Percentiles rank a stretch among this genome's conserved stretches.
phyloP scores from a whole-genome alignment of 345 rosid genomes.

The Stellera chamaejasme region DNA sequence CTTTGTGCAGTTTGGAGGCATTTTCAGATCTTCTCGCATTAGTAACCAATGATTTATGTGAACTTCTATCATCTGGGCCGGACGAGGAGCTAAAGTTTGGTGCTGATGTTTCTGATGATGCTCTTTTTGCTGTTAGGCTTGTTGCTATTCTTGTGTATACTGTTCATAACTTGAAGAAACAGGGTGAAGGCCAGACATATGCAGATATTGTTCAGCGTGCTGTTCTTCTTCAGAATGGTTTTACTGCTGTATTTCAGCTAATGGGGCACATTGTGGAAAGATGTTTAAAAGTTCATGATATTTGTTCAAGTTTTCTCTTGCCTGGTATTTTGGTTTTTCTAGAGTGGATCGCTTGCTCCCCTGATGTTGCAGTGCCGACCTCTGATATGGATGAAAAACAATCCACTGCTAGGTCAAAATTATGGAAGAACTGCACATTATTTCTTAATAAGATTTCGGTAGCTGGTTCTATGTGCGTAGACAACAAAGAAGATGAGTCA shows the following conservation, averaged over 20 bases:
- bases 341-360: constrained; percentile 92
- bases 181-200: constrained; percentile 74
- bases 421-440: constrained; percentile 63
- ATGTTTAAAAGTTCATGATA: constrained; percentile 58
- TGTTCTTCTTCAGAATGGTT: constrained; percentile 73
- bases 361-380: constrained; percentile 54
- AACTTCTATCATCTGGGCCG: constrained; percentile 59
- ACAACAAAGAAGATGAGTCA: constrained; percentile 65
- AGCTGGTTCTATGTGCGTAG: constrained; percentile 36
- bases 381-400: constrained; percentile 67
- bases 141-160: constrained; percentile 69
- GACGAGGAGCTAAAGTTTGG: constrained; percentile 65
- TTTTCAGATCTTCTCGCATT: constrained; percentile 64
- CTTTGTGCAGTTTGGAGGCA: constrained; percentile 71
- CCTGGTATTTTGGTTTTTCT: constrained; percentile 79
- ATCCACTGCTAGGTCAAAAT: constrained; percentile 41
- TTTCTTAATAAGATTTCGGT: constrained; percentile 64
- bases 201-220: constrained; percentile 92
- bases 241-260: constrained; percentile 71
- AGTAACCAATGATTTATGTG: constrained; percentile 51
- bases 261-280: constrained; percentile 54
- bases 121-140: constrained; percentile 59
- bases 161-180: constrained; percentile 61
- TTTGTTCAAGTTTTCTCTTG: constrained; percentile 64
- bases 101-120: constrained; percentile 53